A percentile compares a stretch with the other conserved stretches of the same genome.
These are phyloP conservation scores for Amoeboaphelidium occidentale DNA, from an alignment of 371 early-diverging fungal species.

Conservation along the genomic window DNA sequence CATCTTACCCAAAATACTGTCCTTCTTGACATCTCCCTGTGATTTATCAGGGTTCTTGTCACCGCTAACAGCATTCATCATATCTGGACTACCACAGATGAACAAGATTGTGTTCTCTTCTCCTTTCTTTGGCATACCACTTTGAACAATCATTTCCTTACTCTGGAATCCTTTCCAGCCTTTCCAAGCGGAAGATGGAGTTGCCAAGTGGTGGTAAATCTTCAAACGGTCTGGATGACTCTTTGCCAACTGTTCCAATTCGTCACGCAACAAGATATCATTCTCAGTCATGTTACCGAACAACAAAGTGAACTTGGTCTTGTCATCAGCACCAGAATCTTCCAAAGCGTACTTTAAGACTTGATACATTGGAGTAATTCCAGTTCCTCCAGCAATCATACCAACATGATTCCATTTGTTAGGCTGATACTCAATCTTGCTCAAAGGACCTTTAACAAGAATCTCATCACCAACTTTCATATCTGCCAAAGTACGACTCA, in stretches of 20 bases:
- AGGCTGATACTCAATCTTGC: slow-evolving; percentile 48
- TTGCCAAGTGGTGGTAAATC: slow-evolving; percentile 56
- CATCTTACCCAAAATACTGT: slow-evolving; percentile 50
- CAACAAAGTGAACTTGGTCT: slow-evolving; percentile 58
- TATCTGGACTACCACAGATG: slow-evolving; percentile 50
- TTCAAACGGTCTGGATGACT: slow-evolving; percentile 47
- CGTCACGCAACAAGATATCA: slow-evolving; percentile 58
- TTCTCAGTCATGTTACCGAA: slow-evolving; percentile 60
- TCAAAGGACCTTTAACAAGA: slow-evolving; percentile 71
- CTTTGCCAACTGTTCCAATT: slow-evolving; percentile 41
- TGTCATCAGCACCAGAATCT: slow-evolving; percentile 45
- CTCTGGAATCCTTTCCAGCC: slow-evolving; percentile 42
- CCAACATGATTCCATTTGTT: slow-evolving; percentile 51
- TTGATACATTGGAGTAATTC: slow-evolving; percentile 80
- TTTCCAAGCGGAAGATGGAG: slow-evolving; percentile 29
- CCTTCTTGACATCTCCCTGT: slow-evolving; percentile 50
- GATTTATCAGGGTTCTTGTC: slow-evolving; percentile 43
- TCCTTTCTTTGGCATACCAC: slow-evolving; percentile 20
- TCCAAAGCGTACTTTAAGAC: slow-evolving; percentile 14
- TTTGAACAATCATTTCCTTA: slow-evolving; percentile 31
- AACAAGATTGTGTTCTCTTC: slow-evolving; percentile 31
- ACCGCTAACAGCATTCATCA: slow-evolving; percentile 60
- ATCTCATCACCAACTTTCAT: slow-evolving; percentile 58
- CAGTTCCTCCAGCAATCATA: slow-evolving; percentile 77
- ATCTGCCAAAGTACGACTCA: not conserved